Percentiles rank a stretch among this genome's conserved stretches.
phyloP scores from a whole-genome alignment of 75 land plant species.

The Pinus taeda region DNA sequence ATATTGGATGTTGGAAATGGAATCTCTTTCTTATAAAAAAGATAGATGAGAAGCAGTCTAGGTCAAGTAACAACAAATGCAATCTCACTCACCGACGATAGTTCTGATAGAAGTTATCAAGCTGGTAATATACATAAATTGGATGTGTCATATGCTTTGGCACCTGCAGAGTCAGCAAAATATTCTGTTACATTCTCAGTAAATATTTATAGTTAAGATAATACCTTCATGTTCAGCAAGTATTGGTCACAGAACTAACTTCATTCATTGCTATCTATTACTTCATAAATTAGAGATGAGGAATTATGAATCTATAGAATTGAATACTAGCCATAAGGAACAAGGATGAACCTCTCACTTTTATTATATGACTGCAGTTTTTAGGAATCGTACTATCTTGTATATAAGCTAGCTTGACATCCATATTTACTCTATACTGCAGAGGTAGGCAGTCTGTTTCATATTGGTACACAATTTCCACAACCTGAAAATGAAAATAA shows the following conservation, averaged over 20 bases:
- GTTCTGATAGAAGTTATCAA: conserved; percentile 93
- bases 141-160: conserved; percentile 78
- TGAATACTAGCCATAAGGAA: not conserved
- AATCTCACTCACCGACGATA: conserved; percentile 62
- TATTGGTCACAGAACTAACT: not conserved
- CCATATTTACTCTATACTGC: conserved; percentile 20
- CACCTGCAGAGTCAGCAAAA: conserved; percentile 36
- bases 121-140: conserved; percentile 85
- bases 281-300: not conserved
- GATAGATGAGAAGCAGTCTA: not conserved
- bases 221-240: not conserved
- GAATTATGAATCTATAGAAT: not conserved
- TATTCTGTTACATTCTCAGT: not conserved
- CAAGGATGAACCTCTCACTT: conserved; percentile 17
- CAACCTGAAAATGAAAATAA: conserved; percentile 30
- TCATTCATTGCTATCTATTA: not conserved
- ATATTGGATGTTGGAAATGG: too few relatives aligned
- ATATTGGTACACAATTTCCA: conserved; percentile 69
- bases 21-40: too few relatives aligned
- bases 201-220: not conserved
- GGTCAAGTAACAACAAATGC: not conserved
- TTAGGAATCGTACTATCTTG: conserved; percentile 14
- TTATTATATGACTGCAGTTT: conserved; percentile 30
- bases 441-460: conserved; percentile 53
- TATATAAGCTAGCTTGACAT: conserved; percentile 33